Conservation (phyloP, 331 rosid genomes). For the Pyrus hybrid region DNA sequence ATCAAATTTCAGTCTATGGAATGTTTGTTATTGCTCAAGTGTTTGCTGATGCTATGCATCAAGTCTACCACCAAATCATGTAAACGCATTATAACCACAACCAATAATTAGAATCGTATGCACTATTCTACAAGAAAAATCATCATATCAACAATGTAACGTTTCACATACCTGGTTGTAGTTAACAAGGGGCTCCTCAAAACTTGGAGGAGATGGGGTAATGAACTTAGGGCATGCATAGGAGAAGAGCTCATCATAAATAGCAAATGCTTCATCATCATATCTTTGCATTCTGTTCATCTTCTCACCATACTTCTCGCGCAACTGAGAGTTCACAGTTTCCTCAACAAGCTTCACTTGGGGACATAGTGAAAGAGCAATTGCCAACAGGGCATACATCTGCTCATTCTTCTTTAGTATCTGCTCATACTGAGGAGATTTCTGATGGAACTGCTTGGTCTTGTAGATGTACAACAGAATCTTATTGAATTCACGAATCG, state of each 20-base stretch:
- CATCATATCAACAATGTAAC: background rate
- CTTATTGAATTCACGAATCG: conserved; percentile 90
- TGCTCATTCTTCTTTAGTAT: conserved; percentile 96
- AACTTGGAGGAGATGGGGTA: conserved; percentile 91
- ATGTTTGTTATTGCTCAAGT: background rate
- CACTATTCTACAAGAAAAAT: background rate
- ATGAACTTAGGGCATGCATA: conserved; percentile 98
- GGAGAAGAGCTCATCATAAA: conserved; percentile 96
- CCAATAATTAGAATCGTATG: background rate
- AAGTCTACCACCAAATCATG: background rate
- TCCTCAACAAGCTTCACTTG: conserved; percentile 84
- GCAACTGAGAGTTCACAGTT: conserved; percentile 82
- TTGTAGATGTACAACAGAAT: conserved; percentile 74
- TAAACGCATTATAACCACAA: background rate
- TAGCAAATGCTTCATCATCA: conserved; percentile 91
- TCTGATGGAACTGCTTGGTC: conserved; percentile 78
- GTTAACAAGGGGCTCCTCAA: conserved; percentile 90
- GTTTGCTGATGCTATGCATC: background rate
- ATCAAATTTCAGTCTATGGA: background rate
- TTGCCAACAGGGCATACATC: conserved; percentile 98
- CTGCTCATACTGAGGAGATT: conserved; percentile 95
- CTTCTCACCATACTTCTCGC: conserved; percentile 96
- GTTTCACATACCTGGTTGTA: conserved; percentile 71
- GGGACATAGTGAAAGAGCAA: conserved; percentile 89
- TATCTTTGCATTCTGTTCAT: conserved; percentile 91